phyloP scores from a whole-genome alignment of 208 protist species.

The Trypanosoma platydactyli region DNA sequence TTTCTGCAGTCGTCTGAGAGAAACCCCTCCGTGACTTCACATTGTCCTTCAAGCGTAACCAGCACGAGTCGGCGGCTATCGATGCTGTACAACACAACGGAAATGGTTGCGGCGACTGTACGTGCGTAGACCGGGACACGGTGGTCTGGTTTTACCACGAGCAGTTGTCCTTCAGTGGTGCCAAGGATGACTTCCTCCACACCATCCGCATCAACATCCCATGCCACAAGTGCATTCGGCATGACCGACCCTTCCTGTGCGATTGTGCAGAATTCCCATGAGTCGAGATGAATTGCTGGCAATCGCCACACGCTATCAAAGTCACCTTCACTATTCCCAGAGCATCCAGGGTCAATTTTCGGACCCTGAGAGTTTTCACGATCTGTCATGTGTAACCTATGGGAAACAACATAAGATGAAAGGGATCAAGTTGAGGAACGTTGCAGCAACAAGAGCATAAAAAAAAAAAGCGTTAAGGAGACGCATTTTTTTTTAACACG shows the following conservation, averaged over 20 bases:
- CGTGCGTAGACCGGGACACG: constrained; percentile 62
- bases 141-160: constrained; percentile 73
- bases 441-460: not conserved
- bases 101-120: constrained; percentile 76
- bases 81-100: constrained; percentile 75
- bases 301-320: constrained; percentile 10
- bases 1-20: constrained; percentile 15
- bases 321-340: not conserved
- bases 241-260: constrained; percentile 77
- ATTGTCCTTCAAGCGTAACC: constrained; percentile 86
- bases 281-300: constrained; percentile 73
- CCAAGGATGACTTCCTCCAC: constrained; percentile 84
- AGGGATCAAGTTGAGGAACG: not conserved
- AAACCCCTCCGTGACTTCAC: constrained; percentile 80
- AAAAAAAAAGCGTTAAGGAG: not conserved
- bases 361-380: not conserved
- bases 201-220: constrained; percentile 80
- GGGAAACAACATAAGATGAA: not conserved
- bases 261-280: constrained; percentile 86
- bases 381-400: not conserved
- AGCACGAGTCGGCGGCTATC: constrained; percentile 53
- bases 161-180: constrained; percentile 79
- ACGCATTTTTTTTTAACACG: not conserved
- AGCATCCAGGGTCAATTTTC: constrained; percentile 1
- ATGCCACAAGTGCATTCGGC: constrained; percentile 71